Base-by-base conservation (phyloP, 2,329 filamentous ascomycete species). In the Chaetomium globosum region DNA sequence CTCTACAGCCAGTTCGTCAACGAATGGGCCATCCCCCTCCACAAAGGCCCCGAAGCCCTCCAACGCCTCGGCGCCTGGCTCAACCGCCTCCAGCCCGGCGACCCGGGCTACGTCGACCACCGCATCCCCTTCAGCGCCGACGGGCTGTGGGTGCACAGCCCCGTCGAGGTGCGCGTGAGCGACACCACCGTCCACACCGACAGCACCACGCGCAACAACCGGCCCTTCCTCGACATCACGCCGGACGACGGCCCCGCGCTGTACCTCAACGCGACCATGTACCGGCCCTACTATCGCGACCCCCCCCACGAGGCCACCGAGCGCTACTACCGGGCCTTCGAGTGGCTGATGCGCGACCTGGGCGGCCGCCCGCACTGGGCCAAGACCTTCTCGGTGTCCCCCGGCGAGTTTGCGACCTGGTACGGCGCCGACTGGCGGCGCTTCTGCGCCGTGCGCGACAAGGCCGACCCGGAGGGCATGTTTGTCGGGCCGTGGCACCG, bases 1-100 rank as follows among this genome's bases (percentile, higher is more conserved):
- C 85, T 98, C 6, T 99, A 97, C 81, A 94, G 91, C n/a, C 95
- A 99, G 75, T 97, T 92, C 73, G 95, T 99, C 70, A 97, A 99
- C 76, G 95, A 99, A 76, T 99, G 95, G 95, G 94, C 94, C 0
- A 84, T 99, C 7, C 94, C 95, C 1, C 83, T 99, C 0, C 81
- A 87, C 68, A 89, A 90, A 70, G 95, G 95, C 0, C 94, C 94
- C 16, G 93, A 97, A 77, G 93, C 92, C 8, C 86, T 99, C 52
- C 84, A 82, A 36, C 87, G 95, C 10, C 83, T 99, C 13, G 91
- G 89, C 48, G 89, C 91, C 56, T 99, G 95, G 95, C 83, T 99
- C 61, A 89, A 88, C 75, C 87, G 85, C 16, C 73, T 77, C 21
- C 63, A 70, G 64, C 77, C 89, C 67, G 84, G 87, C 55, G 88